Evolutionary conservation across 306 rosid species (phyloP).

Genomic region (Rubus idaeus): DNA sequence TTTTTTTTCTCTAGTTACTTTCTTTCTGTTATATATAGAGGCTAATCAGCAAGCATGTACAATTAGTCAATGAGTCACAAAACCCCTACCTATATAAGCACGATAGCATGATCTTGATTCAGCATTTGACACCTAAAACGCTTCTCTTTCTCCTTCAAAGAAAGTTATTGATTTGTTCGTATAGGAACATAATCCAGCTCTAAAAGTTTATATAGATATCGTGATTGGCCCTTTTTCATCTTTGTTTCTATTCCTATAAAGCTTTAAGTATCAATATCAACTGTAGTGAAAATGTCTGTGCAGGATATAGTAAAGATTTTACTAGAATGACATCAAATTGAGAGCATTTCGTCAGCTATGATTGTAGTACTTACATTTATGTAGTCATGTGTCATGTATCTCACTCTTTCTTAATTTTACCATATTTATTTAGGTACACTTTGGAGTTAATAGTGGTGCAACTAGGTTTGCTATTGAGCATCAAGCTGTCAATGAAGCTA

Average conservation of each 20-base stretch:
- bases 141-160: not conserved
- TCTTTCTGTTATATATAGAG: not conserved
- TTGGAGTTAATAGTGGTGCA: slow-evolving; percentile 97
- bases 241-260: not conserved
- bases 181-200: not conserved
- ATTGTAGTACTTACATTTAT: not conserved
- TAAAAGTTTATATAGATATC: not conserved
- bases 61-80: not conserved
- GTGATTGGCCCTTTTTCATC: not conserved
- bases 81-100: not conserved
- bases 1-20: not conserved
- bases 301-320: not conserved
- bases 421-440: slow-evolving; percentile 62
- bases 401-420: slow-evolving; percentile 16
- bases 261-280: not conserved
- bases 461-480: slow-evolving; percentile 85
- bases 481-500: slow-evolving; percentile 95
- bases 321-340: not conserved
- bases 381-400: slow-evolving; percentile 7
- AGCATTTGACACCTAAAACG: not conserved
- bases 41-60: not conserved
- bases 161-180: not conserved
- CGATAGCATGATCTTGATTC: not conserved
- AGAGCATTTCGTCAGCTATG: not conserved
- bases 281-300: not conserved